Percentiles rank a stretch among this genome's conserved stretches.
phyloP scores from a whole-genome alignment of 805 yeast species.

The Myxozyma monticola region DNA sequence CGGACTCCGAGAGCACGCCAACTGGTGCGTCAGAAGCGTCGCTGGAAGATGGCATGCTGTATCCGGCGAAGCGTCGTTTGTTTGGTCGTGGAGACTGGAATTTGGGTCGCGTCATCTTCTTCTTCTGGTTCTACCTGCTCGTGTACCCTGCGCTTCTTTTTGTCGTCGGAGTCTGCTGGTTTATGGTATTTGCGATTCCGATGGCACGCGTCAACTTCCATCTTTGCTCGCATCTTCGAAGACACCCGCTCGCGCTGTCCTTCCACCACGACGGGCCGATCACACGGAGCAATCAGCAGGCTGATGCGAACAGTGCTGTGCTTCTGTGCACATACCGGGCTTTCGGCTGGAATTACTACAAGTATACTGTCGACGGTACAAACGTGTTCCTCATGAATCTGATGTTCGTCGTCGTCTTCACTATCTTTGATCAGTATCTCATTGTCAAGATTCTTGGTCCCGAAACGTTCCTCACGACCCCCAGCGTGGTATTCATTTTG shows the following conservation, averaged over 20 bases:
- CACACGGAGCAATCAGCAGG: constrained; percentile 34
- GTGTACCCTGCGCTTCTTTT: constrained; percentile 65
- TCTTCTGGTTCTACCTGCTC: constrained; percentile 63
- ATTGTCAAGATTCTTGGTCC: constrained; percentile 51
- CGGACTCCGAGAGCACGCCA: neutral
- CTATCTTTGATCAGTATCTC: constrained; percentile 73
- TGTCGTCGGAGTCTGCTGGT: constrained; percentile 69
- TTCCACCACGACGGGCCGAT: constrained; percentile 47
- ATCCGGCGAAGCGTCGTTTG: constrained; percentile 45
- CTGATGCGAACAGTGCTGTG: constrained; percentile 48
- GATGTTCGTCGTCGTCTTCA: constrained; percentile 74
- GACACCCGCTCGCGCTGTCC: constrained; percentile 87
- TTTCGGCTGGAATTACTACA: constrained; percentile 89
- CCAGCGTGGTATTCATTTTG: constrained; percentile 66
- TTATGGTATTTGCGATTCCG: constrained; percentile 85
- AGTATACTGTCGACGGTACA: constrained; percentile 94
- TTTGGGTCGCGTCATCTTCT: constrained; percentile 76
- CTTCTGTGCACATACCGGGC: constrained; percentile 89
- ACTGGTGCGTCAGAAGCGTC: constrained; percentile 2
- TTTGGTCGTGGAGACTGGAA: constrained; percentile 96
- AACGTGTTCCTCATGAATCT: constrained; percentile 88
- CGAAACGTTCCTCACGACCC: constrained; percentile 53
- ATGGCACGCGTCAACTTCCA: constrained; percentile 79
- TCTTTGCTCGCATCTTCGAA: constrained; percentile 72
- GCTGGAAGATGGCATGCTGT: constrained; percentile 16